A percentile compares a stretch with the other conserved stretches of the same genome.
These are phyloP conservation scores for Przewalskia tangutica DNA, from an alignment of 257 asterid genomes.

Conservation along the genomic window DNA sequence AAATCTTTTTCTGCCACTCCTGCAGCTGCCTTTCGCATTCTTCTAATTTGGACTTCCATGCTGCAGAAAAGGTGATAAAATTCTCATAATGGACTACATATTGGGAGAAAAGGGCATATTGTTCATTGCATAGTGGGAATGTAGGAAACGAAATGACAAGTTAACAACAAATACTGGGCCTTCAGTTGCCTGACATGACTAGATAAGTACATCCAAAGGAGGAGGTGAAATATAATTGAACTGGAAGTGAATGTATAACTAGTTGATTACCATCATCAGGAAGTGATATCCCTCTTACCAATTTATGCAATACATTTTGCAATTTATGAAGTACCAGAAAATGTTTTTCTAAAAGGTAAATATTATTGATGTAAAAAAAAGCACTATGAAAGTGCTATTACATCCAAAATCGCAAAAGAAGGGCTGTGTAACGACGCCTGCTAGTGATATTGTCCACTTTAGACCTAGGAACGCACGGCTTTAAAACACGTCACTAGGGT, in stretches of 20 bases:
- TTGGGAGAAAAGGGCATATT: not conserved
- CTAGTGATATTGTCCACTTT: no score
- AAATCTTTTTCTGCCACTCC: slow-evolving; percentile 74
- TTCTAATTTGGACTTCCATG: slow-evolving; percentile 69
- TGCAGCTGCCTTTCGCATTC: slow-evolving; percentile 78
- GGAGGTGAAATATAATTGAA: not conserved
- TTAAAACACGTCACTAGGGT: no score
- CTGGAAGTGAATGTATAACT: not conserved
- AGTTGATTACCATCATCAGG: not conserved
- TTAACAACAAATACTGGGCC: not conserved
- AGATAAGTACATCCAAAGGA: not conserved
- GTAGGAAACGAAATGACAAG: not conserved
- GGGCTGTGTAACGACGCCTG: no score
- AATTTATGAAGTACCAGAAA: not conserved
- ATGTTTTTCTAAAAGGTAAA: not conserved
- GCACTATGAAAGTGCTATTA: not conserved
- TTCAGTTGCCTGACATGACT: not conserved
- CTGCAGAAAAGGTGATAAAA: slow-evolving; percentile 32
- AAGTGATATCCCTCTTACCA: not conserved
- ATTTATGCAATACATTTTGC: not conserved
- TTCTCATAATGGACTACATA: not conserved
- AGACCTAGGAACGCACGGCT: no score
- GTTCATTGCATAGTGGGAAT: not conserved
- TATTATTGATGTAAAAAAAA: not conserved
- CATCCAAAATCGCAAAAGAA: not conserved